A percentile compares a stretch with the other conserved stretches of the same genome.
phyloP scores from a whole-genome alignment of 768 basidiomycete species.

The Tulasnella sp. region DNA sequence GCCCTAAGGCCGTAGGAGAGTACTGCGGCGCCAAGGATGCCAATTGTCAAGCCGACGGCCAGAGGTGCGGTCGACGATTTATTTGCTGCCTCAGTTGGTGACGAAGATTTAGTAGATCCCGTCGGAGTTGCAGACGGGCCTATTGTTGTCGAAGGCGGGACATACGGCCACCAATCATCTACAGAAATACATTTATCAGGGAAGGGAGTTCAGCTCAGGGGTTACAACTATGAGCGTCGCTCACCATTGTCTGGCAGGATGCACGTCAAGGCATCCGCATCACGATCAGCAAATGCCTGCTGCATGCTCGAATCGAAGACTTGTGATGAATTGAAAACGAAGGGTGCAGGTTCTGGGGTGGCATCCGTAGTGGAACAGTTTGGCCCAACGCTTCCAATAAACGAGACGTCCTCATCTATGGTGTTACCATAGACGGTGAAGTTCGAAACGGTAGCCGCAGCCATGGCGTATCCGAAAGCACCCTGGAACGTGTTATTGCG shows the following conservation, averaged over 20 bases:
- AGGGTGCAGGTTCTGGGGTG: constrained; percentile 55
- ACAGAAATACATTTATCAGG: neutral
- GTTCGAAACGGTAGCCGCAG: constrained; percentile 57
- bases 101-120: constrained; percentile 43
- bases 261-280: constrained; percentile 61
- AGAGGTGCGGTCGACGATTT: constrained; percentile 36
- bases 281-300: constrained; percentile 51
- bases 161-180: constrained; percentile 36
- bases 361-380: constrained; percentile 54
- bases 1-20: neutral
- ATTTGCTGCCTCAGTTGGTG: neutral
- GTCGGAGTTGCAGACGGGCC: constrained; percentile 28
- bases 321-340: constrained; percentile 52
- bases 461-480: constrained; percentile 66
- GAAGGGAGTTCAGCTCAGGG: neutral
- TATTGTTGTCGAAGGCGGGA: constrained; percentile 40
- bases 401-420: constrained; percentile 66
- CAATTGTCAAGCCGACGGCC: constrained; percentile 51
- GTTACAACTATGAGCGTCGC: constrained; percentile 34
- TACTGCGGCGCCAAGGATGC: constrained; percentile 44
- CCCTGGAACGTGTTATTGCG: constrained; percentile 45
- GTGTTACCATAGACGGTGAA: constrained; percentile 64
- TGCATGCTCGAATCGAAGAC: constrained; percentile 49
- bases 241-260: constrained; percentile 61
- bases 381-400: constrained; percentile 64